A percentile compares a stretch with the other conserved stretches of the same genome.
These are phyloP conservation scores for Solanum aculeatissimum DNA, from an alignment of 305 asterid genomes.

Conservation along the genomic window DNA sequence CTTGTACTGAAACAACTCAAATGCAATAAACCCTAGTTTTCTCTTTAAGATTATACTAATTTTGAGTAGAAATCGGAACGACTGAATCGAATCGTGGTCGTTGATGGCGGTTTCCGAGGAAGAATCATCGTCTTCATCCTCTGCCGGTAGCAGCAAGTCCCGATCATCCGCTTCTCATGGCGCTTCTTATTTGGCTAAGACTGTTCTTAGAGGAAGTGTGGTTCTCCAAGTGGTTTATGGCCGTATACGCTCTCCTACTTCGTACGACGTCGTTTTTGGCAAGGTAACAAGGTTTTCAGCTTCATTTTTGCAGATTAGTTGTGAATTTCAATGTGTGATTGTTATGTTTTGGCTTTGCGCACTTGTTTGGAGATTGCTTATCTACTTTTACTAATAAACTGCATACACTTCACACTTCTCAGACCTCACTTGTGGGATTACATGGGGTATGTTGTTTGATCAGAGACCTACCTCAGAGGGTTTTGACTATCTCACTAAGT, in stretches of 20 bases:
- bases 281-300: constrained; percentile 36
- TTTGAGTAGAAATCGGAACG: background rate
- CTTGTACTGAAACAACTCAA: background rate
- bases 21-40: background rate
- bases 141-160: constrained; percentile 17
- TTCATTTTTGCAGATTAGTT: background rate
- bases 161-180: constrained; percentile 26
- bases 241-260: constrained; percentile 65
- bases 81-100: background rate
- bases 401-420: background rate
- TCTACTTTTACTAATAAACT: background rate
- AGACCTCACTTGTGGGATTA: background rate
- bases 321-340: background rate
- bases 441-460: background rate
- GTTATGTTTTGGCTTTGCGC: background rate
- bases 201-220: constrained; percentile 77
- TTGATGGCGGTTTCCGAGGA: constrained; percentile 70
- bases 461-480: background rate
- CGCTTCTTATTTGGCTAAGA: constrained; percentile 66
- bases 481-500: background rate
- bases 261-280: constrained; percentile 78
- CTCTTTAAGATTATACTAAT: background rate
- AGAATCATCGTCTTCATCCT: constrained; percentile 56
- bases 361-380: background rate
- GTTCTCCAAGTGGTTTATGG: constrained; percentile 76